A percentile compares a stretch with the other conserved stretches of the same genome.
phyloP scores from a whole-genome alignment of 1,284 basidiomycete species.

The Gastroboletus turbinatus region DNA sequence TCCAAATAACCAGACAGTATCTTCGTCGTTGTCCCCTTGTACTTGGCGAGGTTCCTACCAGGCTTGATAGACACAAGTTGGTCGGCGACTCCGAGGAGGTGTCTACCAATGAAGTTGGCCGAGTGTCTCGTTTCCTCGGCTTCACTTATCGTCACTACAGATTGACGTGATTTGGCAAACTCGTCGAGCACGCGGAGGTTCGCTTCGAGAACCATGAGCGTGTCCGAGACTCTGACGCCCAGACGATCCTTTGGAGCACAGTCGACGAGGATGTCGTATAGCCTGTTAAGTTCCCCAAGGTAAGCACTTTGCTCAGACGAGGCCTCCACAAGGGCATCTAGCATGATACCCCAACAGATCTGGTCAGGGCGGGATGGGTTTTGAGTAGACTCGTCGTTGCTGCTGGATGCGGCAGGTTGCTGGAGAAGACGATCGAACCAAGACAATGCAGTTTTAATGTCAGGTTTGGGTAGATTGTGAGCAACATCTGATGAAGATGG shows the following conservation, averaged over 20 bases:
- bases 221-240: conserved; percentile 33
- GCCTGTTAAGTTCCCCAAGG: conserved; percentile 54
- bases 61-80: conserved; percentile 19
- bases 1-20: conserved; percentile 23
- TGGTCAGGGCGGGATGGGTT: conserved; percentile 51
- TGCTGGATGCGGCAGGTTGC: conserved; percentile 38
- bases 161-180: conserved; percentile 13
- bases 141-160: not conserved
- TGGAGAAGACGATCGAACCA: conserved; percentile 71
- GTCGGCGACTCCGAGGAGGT: conserved; percentile 3
- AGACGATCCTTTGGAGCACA: conserved; percentile 38
- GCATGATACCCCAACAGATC: conserved; percentile 51
- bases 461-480: conserved; percentile 37
- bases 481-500: conserved; percentile 10
- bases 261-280: conserved; percentile 44
- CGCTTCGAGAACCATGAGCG: conserved; percentile 37
- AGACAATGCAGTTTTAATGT: conserved; percentile 60
- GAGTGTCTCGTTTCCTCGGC: conserved; percentile 21
- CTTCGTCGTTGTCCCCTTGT: conserved; percentile 10
- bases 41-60: conserved; percentile 20
- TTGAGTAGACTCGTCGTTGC: conserved; percentile 41
- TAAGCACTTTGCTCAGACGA: conserved; percentile 35
- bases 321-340: conserved; percentile 49
- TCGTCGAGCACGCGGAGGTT: conserved; percentile 42
- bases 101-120: conserved; percentile 20